Evolutionary conservation across 225 moss, liverwort and hornwort species (phyloP), one percentile per base, ranked within the genome.

Genomic region (Marchantia paleacea): DNA sequence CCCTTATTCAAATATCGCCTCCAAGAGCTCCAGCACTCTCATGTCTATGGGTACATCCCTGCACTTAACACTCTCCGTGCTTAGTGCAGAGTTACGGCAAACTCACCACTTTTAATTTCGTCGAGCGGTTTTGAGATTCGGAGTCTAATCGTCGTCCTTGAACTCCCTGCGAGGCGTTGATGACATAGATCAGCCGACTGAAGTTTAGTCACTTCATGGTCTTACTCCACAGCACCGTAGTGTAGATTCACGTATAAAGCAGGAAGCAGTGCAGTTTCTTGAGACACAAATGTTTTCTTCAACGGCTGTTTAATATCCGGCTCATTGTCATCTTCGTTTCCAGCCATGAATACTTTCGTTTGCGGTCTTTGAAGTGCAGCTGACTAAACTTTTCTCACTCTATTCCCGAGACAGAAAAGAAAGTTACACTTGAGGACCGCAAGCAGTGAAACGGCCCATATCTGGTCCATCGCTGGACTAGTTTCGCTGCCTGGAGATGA

Each of bases 71-170:
- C n/a, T 64, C n/a, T 9, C 24, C 9, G 19, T 64, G 64, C 64
- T 19, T 15, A 10, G 19, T 9, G 11, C 39, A 3, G 30, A 47
- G 16, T 12, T 47, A 24, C 15, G 4, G 69, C 29, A 47, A 7
- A 69, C 75, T 39, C 60, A 76, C 75, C 60, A 31, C 60, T 58
- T 76, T 13, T 0, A 30, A 26, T 68, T 1, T 57, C 16, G 18
- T 75, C 30, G 20, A 76, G 7, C 15, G 39, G 22, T 22, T 47
- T 39, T 8, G 39, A 31, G 12, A 9, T 39, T 11, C 12, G 10
- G 19, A 25, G 29, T 0, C 67, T 94, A 97, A 82, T 97, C 97
- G 67, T 97, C 97, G 84, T 97, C 97, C 90, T 97, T 97, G 88
- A 87, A 97, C 87, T 97, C 97, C 65, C 97, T 87, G 77, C 26